phyloP scores from a whole-genome alignment of 768 basidiomycete genomes.

The Coprinopsis marcescibilis region DNA sequence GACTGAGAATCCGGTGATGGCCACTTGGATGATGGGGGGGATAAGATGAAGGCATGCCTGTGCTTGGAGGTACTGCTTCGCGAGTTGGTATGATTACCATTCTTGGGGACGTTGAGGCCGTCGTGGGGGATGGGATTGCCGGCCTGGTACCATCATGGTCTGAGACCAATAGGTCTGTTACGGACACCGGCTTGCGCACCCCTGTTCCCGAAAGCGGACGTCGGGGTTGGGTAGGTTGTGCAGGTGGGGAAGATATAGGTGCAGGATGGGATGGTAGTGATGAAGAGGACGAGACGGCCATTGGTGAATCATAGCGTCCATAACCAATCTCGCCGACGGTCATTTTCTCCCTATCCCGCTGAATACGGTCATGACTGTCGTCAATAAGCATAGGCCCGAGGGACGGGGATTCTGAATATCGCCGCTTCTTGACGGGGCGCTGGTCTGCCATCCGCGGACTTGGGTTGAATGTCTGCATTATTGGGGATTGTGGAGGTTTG shows the following conservation, averaged over 20 bases:
- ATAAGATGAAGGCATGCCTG: slow-evolving; percentile 3
- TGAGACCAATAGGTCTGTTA: slow-evolving; percentile 20
- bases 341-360: slow-evolving; percentile 27
- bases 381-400: slow-evolving; percentile 17
- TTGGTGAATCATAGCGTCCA: slow-evolving; percentile 23
- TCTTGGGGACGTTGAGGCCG: not conserved
- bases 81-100: slow-evolving; percentile 2
- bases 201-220: slow-evolving; percentile 25
- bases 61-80: not conserved
- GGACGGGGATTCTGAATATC: slow-evolving; percentile 37
- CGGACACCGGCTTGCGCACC: slow-evolving; percentile 20
- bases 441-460: slow-evolving; percentile 15
- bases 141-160: slow-evolving; percentile 12
- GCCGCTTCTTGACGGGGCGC: slow-evolving; percentile 35
- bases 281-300: slow-evolving; percentile 13
- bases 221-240: slow-evolving; percentile 12
- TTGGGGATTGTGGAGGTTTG: slow-evolving; percentile 14
- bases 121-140: not conserved
- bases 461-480: slow-evolving; percentile 12
- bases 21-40: slow-evolving; percentile 14
- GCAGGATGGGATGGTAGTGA: slow-evolving; percentile 2
- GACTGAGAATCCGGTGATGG: slow-evolving; percentile 23
- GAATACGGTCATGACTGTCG: slow-evolving; percentile 22
- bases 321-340: slow-evolving; percentile 27
- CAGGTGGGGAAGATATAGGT: slow-evolving; percentile 13